A percentile compares a stretch with the other conserved stretches of the same genome.
Evolutionary conservation across 2,329 filamentous ascomycete genomes (phyloP).

Genomic region (Chaetoscypha palmicola): DNA sequence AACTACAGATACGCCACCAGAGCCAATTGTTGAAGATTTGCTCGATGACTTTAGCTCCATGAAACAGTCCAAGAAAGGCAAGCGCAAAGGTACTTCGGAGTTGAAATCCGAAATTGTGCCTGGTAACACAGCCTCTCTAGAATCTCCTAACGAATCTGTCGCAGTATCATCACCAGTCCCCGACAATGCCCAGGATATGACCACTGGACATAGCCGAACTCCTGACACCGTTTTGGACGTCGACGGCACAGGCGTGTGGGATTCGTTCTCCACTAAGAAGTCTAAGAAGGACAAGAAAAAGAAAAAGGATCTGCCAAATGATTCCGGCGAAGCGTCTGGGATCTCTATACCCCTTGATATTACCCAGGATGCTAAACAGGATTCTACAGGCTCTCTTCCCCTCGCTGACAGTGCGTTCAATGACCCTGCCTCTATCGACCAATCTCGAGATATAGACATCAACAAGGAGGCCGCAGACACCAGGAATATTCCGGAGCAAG

Average conservation of each 20-base stretch:
- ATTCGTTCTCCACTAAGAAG: conserved; percentile 33
- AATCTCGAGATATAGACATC: not conserved
- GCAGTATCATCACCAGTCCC: too few species aligned
- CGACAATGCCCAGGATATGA: too few species aligned
- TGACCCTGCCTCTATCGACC: not conserved
- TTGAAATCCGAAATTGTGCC: not conserved
- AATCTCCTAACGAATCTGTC: too few species aligned
- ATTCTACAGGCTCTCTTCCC: not conserved
- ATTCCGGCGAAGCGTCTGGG: conserved; percentile 6
- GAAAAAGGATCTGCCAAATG: conserved; percentile 3
- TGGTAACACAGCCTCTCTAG: too few species aligned
- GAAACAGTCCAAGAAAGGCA: conserved; percentile 16
- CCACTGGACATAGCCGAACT: too few species aligned
- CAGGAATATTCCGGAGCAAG: too few species aligned
- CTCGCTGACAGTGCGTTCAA: not conserved
- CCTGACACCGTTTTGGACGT: conserved; percentile 4
- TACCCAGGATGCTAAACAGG: not conserved
- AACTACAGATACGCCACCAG: not conserved
- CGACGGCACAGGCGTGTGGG: conserved; percentile 10
- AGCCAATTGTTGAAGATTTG: not conserved
- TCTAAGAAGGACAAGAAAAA: conserved; percentile 37
- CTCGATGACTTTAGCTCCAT: conserved; percentile 1
- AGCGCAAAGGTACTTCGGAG: conserved; percentile 16
- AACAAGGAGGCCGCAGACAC: not conserved
- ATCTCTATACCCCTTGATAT: conserved; percentile 3